Conservation (phyloP, 371 early-diverging fungal genomes). For the Lichtheimia hyalospora region DNA sequence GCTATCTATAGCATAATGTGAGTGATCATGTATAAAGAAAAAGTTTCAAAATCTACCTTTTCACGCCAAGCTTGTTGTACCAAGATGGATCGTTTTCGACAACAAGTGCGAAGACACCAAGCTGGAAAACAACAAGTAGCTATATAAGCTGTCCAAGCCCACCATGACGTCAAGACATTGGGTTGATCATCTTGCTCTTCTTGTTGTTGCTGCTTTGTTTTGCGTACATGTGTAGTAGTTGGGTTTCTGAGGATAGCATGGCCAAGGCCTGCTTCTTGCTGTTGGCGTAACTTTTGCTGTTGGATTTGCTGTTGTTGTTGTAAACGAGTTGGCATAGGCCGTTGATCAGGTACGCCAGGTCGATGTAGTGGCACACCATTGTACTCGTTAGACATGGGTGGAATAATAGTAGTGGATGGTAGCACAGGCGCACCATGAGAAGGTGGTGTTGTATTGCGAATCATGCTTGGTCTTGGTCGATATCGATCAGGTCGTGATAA, state of each 20-base stretch:
- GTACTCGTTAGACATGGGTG: too few species aligned
- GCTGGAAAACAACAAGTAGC: conserved; percentile 58
- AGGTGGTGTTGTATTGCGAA: conserved; percentile 37
- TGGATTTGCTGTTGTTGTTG: conserved; percentile 35
- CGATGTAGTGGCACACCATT: neutral
- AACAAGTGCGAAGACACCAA: conserved; percentile 48
- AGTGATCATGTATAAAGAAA: neutral
- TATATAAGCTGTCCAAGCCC: conserved; percentile 51
- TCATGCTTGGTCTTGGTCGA: conserved; percentile 43
- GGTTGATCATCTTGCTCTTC: conserved; percentile 37
- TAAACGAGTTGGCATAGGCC: conserved; percentile 36
- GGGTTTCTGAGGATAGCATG: conserved; percentile 2
- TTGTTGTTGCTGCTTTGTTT: neutral
- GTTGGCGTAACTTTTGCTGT: conserved; percentile 32
- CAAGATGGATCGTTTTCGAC: conserved; percentile 36
- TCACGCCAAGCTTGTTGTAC: conserved; percentile 72
- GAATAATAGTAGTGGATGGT: too few species aligned
- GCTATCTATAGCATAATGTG: conserved; percentile 45
- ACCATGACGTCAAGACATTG: conserved; percentile 47
- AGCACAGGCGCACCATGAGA: neutral
- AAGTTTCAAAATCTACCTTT: conserved; percentile 41
- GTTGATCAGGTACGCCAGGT: conserved; percentile 8
- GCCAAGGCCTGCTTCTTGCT: conserved; percentile 21
- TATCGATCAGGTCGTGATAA: conserved; percentile 49
- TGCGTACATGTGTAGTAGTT: conserved; percentile 4